Conservation (phyloP, 2,329 filamentous ascomycete species). For the Phyllosticta citrichinensis region DNA sequence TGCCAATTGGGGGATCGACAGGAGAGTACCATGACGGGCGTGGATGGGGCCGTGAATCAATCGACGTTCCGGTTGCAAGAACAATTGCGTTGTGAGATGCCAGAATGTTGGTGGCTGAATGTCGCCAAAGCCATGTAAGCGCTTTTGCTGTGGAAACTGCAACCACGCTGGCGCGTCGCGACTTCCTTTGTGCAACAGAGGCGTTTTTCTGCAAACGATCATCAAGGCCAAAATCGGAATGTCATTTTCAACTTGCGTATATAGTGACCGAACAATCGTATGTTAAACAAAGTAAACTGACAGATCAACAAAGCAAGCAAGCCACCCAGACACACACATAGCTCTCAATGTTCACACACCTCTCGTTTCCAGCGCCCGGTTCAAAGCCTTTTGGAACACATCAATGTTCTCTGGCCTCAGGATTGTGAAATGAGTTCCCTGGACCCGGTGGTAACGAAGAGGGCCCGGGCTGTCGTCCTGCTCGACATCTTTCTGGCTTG, state of each 20-base stretch:
- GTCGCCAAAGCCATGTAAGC: too few species aligned
- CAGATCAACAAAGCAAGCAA: neutral
- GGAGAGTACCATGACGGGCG: too few species aligned
- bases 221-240: neutral
- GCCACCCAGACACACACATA: neutral
- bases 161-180: too few species aligned
- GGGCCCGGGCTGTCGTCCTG: neutral
- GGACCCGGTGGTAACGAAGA: constrained; percentile 6
- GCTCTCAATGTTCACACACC: neutral
- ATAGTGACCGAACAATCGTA: neutral
- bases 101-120: too few species aligned
- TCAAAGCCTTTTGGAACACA: constrained; percentile 6
- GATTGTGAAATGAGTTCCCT: constrained; percentile 9
- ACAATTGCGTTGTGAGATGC: too few species aligned
- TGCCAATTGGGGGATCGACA: too few species aligned
- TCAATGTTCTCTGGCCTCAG: constrained; percentile 10
- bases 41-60: too few species aligned
- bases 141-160: too few species aligned
- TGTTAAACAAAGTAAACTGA: neutral
- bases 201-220: too few species aligned
- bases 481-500: constrained; percentile 4
- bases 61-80: too few species aligned
- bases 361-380: constrained; percentile 2
- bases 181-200: too few species aligned
- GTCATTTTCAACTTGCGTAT: neutral